Conservation (phyloP, 179 eudicot genomes). For the Sideroxylon spinosum region DNA sequence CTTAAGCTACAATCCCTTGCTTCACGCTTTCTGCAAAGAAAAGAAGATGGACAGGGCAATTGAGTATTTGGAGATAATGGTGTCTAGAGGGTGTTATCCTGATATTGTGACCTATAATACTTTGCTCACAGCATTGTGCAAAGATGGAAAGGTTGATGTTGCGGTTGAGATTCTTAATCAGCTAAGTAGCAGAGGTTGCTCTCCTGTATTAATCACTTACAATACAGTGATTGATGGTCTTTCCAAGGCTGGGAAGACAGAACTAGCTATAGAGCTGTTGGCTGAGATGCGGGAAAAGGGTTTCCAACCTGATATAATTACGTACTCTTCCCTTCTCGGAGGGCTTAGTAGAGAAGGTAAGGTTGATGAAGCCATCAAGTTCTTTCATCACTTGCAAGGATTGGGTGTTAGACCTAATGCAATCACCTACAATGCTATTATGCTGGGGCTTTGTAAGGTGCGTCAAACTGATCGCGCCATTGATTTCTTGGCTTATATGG, state of each 20-base stretch:
- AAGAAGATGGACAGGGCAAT: conserved; percentile 87
- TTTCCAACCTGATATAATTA: conserved; percentile 69
- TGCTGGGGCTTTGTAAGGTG: conserved; percentile 82
- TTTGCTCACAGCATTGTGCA: conserved; percentile 73
- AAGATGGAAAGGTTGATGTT: conserved; percentile 71
- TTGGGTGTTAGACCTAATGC: conserved; percentile 63
- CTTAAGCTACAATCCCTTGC: conserved; percentile 74
- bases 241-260: conserved; percentile 65
- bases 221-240: conserved; percentile 87
- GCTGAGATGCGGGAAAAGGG: conserved; percentile 67
- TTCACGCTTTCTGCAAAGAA: conserved; percentile 84
- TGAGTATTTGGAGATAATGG: conserved; percentile 77
- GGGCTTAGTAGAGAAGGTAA: conserved; percentile 82
- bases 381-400: conserved; percentile 60
- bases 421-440: conserved; percentile 64
- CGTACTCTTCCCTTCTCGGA: conserved; percentile 64
- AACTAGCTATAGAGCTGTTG: conserved; percentile 54
- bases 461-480: conserved; percentile 74
- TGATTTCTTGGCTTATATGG: conserved; percentile 69
- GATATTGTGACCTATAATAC: conserved; percentile 91
- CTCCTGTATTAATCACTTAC: conserved; percentile 82
- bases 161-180: conserved; percentile 71
- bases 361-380: conserved; percentile 59
- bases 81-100: conserved; percentile 77
- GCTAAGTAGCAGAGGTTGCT: conserved; percentile 62